Evolutionary conservation across 495 filamentous ascomycete genomes (phyloP), one percentile per base, ranked within the genome.

Genomic region (Daldinia childiae): DNA sequence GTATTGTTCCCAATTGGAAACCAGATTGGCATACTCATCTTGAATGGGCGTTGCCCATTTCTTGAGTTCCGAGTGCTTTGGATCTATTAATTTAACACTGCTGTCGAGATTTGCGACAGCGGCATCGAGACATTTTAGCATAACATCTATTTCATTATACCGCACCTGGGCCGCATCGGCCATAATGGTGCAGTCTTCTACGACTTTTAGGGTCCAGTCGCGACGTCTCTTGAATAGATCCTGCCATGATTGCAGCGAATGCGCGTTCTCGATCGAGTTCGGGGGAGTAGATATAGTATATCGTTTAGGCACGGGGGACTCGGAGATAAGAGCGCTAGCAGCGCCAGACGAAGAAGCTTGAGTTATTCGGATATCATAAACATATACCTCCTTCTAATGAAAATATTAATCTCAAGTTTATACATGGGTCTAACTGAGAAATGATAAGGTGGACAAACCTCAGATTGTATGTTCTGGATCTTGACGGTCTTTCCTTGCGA

Each of bases 21-120:
- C 80, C 62, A 92, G 81, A 21, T 78, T 80, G 54, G 86, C 81
- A 65, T 96, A 93, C 56, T 95, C 92, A 64, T 90, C 87, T 62
- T 90, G 79, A 4, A 93, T 80, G 50, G 90, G 87, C 17, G 88
- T 86, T 26, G 87, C 88, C 92, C 93, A 95, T 56, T 83, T 81
- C 74, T 92, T 88, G 7, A 91, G 85, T 62, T 95, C 91, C 43
- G 83, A 76, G 72, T 91, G 91, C 69, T 90, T 93, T 68, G 89
- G 86, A 68, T 94, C 90, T 61, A 95, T 78, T 41, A 80, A 88
- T 30, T 88, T 90, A 60, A 95, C 85, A 74, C 93, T 93, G 5
- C 88, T 88, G 72, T 94, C 86, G 50, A 96, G 87, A 69, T 96
- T 98, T 59, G 88, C 88, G 17, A 95, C 87, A 27, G 93, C 93